These are phyloP conservation scores for Trichoderma gamsii DNA, from an alignment of 495 filamentous ascomycete species.

Conservation along the genomic window DNA sequence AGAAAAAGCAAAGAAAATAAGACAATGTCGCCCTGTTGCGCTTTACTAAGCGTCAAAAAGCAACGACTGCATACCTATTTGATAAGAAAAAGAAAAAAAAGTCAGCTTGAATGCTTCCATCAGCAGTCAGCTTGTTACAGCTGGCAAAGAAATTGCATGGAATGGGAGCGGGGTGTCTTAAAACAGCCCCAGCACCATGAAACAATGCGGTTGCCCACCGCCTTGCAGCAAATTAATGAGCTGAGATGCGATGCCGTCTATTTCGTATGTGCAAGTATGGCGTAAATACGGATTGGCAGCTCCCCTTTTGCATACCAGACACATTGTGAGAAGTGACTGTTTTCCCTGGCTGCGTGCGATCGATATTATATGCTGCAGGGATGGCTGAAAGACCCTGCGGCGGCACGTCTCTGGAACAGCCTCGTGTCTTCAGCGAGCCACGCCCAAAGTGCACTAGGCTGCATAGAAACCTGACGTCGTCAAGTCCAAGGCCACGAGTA, in stretches of 20 bases:
- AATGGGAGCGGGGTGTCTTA: conserved; percentile 10
- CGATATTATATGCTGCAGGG: not conserved
- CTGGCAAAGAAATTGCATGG: conserved; percentile 8
- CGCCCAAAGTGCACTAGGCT: conserved; percentile 1
- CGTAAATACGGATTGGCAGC: not conserved
- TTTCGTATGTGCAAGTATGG: too few relatives aligned
- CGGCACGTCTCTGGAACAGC: not conserved
- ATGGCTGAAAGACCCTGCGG: not conserved
- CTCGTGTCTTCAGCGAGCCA: conserved; percentile 2
- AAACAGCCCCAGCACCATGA: conserved; percentile 6
- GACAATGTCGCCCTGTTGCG: too few relatives aligned
- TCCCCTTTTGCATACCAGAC: not conserved
- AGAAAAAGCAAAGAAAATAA: not conserved
- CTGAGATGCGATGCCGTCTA: not conserved
- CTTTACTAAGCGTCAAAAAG: too few relatives aligned
- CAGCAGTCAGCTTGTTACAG: too few relatives aligned
- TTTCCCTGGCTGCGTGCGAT: not conserved
- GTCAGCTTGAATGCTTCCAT: too few relatives aligned
- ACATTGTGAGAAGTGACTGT: not conserved
- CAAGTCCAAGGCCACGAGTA: not conserved
- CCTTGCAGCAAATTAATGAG: conserved; percentile 10
- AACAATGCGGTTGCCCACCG: conserved; percentile 3
- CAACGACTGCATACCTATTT: too few relatives aligned
- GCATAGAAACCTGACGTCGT: not conserved
- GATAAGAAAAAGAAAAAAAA: too few relatives aligned